Evolutionary conservation across 2,329 filamentous ascomycete genomes (phyloP).

Genomic region (Stylonectria norvegica): DNA sequence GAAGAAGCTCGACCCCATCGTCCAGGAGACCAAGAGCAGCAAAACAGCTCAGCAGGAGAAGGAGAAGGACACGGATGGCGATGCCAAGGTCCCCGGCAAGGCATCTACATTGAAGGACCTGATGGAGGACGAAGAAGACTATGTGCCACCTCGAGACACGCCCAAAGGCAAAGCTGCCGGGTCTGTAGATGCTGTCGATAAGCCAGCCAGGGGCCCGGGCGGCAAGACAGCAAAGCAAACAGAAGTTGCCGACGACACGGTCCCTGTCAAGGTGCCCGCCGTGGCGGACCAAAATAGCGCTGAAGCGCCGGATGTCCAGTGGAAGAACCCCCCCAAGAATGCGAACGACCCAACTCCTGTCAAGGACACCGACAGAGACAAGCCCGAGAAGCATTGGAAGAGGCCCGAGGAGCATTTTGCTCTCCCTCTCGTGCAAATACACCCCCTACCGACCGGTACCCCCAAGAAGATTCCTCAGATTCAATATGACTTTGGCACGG

Average conservation of each 20-base stretch:
- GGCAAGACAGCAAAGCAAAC: not conserved
- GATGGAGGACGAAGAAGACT: not conserved
- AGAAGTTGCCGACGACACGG: not conserved
- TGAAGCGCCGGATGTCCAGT: constrained; percentile 19
- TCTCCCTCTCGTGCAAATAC: constrained; percentile 65
- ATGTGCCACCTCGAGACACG: not conserved
- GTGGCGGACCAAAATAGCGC: constrained; percentile 1
- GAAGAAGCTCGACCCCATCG: not conserved
- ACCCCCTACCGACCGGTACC: constrained; percentile 68
- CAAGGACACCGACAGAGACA: constrained; percentile 12
- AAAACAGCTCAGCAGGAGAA: not conserved
- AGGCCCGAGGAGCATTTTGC: constrained; percentile 76
- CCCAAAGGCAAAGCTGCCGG: not conserved
- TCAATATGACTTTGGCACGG: constrained; percentile 68
- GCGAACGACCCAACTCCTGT: constrained; percentile 16
- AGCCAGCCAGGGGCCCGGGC: not conserved
- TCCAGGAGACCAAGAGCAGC: not conserved
- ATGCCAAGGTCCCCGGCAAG: constrained; percentile 8
- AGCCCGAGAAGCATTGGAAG: constrained; percentile 62
- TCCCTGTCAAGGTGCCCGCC: not conserved
- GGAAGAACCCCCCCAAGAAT: constrained; percentile 27
- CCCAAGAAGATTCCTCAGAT: constrained; percentile 71
- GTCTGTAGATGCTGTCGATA: not conserved
- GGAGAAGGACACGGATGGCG: not conserved
- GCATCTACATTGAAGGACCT: constrained; percentile 8